Base-by-base conservation (phyloP, 75 land plant species). In the Pinus albicaulis region DNA sequence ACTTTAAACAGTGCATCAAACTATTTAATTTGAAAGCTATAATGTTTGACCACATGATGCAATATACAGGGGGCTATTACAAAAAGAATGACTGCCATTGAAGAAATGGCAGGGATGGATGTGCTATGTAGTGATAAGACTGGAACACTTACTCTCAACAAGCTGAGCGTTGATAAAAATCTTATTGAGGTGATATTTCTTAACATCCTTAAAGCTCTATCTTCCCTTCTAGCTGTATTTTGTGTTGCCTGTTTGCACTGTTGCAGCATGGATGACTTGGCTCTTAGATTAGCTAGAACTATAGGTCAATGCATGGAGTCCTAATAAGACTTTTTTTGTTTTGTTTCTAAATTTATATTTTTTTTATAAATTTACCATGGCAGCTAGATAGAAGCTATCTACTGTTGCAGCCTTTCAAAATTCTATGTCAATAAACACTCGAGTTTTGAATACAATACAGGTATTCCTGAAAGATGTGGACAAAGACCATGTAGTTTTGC, bases 21-120 rank as follows among this genome's bases (percentile, higher is more conserved):
- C 26, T 26, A 61, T 44, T 44, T 44, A 44, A 7, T 44, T 44
- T 6, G 6, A 44, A 44, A 7, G 48, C 7, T 44, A 44, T 44
- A 44, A 44, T 48, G 53, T 61, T 23, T 61, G 69, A 26, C 69
- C 34, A 7, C 36, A 34, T 65, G 7, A 28, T 65, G 44, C 17
- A 36, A 65, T 26, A 24, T 74, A 74, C 96, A 95, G 78, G 98
- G 98, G 26, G 98, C 96, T 52, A 91, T 95, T 62, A 93, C 98
- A 19, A 94, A 94, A 79, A 83, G 98, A 52, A 94, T 94, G 98
- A 94, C 98, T 81, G 98, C 98, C 10, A 94, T 94, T 48, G 97
- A 94, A 80, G 97, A 94, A 77, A 82, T 94, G 89, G 94, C 97
- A 24, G 95, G 92, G 48, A 93, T 93, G 97, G 94, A 94, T 73